These are phyloP conservation scores for Cladosporium sp. DNA, from an alignment of 2,329 filamentous ascomycete species.

Conservation along the genomic window DNA sequence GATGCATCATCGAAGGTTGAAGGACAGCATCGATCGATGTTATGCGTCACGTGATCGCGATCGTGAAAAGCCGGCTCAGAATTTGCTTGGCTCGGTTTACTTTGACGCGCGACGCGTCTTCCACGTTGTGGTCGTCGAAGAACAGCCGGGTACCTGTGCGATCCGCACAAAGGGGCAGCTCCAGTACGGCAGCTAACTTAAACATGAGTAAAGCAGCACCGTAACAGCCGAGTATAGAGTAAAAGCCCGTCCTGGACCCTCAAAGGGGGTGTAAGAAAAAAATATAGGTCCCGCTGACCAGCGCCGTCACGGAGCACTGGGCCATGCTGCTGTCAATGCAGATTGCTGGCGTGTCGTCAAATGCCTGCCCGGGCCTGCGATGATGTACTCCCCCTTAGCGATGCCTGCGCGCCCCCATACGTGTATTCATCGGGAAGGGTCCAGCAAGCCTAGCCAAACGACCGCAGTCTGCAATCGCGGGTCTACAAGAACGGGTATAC, in stretches of 20 bases:
- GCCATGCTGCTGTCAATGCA: constrained; percentile 4
- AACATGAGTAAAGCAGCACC: not conserved
- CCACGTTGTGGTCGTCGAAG: not conserved
- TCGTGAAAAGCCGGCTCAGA: not conserved
- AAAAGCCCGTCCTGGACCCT: constrained; percentile 10
- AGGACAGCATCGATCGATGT: constrained; percentile 2
- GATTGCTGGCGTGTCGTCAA: constrained; percentile 5
- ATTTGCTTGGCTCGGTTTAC: constrained; percentile 9
- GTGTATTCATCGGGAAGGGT: not conserved
- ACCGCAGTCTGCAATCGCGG: not conserved
- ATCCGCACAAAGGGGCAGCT: constrained; percentile 3
- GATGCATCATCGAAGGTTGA: not conserved
- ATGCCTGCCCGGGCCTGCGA: not conserved
- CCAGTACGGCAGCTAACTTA: constrained; percentile 10
- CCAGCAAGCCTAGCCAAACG: not conserved
- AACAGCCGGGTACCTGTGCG: constrained; percentile 2
- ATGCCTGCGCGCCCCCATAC: not conserved
- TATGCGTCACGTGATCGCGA: not conserved
- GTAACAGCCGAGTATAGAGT: not conserved
- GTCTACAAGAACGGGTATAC: not conserved
- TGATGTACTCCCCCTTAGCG: not conserved
- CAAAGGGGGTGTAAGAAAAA: constrained; percentile 9
- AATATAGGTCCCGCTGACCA: constrained; percentile 6
- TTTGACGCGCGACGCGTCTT: constrained; percentile 7
- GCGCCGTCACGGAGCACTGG: not conserved